phyloP scores from a whole-genome alignment of 2,329 filamentous ascomycete genomes.

The Ilyonectria sp. region DNA sequence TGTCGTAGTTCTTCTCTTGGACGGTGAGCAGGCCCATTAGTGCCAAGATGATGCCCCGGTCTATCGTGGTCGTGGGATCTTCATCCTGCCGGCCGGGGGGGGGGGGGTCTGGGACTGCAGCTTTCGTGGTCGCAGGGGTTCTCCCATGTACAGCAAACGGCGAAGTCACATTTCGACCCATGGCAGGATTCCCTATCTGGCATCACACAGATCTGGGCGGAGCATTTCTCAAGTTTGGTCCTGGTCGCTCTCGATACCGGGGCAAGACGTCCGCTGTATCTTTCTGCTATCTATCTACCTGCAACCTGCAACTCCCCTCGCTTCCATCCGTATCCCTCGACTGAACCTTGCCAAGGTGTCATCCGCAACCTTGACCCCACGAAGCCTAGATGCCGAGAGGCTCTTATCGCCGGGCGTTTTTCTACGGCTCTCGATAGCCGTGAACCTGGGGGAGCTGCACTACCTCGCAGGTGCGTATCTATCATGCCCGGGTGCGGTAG shows the following conservation, averaged over 20 bases:
- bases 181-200: constrained; percentile 23
- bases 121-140: constrained; percentile 2
- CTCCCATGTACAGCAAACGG: constrained; percentile 4
- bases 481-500: not conserved
- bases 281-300: constrained; percentile 18
- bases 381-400: constrained; percentile 8
- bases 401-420: constrained; percentile 27
- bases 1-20: not conserved
- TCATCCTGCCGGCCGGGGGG: constrained; percentile 8
- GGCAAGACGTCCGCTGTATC: constrained; percentile 13
- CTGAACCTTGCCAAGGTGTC: constrained; percentile 15
- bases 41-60: constrained; percentile 6
- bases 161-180: not conserved
- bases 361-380: constrained; percentile 13
- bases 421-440: constrained; percentile 21
- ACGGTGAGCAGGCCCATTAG: constrained; percentile 6
- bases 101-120: not conserved
- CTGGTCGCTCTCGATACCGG: not conserved
- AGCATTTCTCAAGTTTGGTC: constrained; percentile 5
- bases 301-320: constrained; percentile 23
- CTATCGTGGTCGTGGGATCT: constrained; percentile 15
- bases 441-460: constrained; percentile 6
- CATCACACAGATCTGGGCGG: constrained; percentile 27
- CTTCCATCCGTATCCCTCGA: not conserved
- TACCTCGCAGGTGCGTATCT: not conserved